Base-by-base conservation (phyloP, 345 rosid species). In the Aurinia saxatilis region DNA sequence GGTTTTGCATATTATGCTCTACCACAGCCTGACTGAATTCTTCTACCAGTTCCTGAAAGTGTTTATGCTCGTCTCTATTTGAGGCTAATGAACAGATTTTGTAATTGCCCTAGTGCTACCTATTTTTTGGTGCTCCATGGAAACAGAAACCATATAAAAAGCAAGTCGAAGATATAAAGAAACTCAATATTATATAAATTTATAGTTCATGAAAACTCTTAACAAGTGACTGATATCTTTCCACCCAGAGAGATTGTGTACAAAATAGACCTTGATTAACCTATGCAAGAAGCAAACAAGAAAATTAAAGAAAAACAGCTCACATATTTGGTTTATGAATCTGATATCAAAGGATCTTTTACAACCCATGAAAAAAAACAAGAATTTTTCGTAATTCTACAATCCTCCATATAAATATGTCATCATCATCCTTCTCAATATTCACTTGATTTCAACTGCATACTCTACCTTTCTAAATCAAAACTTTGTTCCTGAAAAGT, bases 401-500 rank as follows among this genome's bases (percentile, higher is more conserved):
- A 44, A 29, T 44, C 53, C 16, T 60, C 48, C 51, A 54, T 34
- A 40, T 64, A 57, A 47, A 73, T 73, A 65, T 18, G 17, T 48
- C 72, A 54, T 35, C 72, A 54, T 35, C 55, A 55, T 41, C 42
- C 29, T 11, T 57, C 48, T 53, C 58, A 57, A 25, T 27, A 27
- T 45, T 25, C 34, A 62, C 46, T 40, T 63, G 74, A 70, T 38
- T 47, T 55, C 36, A 68, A 62, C 55, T 3, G 44, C 57, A 62
- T 57, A 18, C 30, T 62, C 63, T 39, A 7, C 25, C 67, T 41
- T 67, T 68, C 79, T 86, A 83, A 66, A 86, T 91, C 84, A 91
- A 82, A 76, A 88, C 96, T 75, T 91, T 91, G 84, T 74, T 88
- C 92, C 96, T 88, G 91, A 65, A 48, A 77, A 16, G 46, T 1